Evolutionary conservation across 2,329 filamentous ascomycete species (phyloP).

Genomic region (Colletotrichum magnum): DNA sequence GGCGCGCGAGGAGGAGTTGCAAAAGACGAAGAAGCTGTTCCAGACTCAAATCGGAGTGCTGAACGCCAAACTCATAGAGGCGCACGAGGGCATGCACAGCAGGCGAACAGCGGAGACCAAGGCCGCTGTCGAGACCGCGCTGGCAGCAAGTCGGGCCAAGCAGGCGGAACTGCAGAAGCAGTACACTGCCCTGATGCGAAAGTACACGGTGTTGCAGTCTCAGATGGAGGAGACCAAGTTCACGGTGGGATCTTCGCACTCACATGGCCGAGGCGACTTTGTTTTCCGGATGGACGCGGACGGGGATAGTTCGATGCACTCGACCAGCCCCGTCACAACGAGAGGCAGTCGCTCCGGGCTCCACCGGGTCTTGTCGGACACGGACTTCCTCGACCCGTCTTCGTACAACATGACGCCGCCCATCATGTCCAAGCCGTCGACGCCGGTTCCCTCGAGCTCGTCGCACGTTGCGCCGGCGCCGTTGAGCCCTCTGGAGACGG

Average conservation of each 20-base stretch:
- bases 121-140: slow-evolving; percentile 58
- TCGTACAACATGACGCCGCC: slow-evolving; percentile 60
- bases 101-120: slow-evolving; percentile 48
- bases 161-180: slow-evolving; percentile 69
- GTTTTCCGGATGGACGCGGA: slow-evolving; percentile 42
- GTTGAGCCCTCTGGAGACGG: slow-evolving; percentile 46
- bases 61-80: slow-evolving; percentile 60
- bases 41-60: slow-evolving; percentile 64
- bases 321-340: slow-evolving; percentile 55
- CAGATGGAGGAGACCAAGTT: slow-evolving; percentile 41
- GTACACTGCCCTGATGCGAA: slow-evolving; percentile 63
- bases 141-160: slow-evolving; percentile 67
- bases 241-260: slow-evolving; percentile 37
- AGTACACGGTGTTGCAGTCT: slow-evolving; percentile 67
- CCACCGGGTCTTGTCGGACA: slow-evolving; percentile 60
- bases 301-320: slow-evolving; percentile 41
- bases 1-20: slow-evolving; percentile 63
- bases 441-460: slow-evolving; percentile 47
- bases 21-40: slow-evolving; percentile 59
- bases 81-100: slow-evolving; percentile 47
- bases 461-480: slow-evolving; percentile 56
- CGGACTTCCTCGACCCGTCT: slow-evolving; percentile 58
- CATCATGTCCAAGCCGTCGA: slow-evolving; percentile 52
- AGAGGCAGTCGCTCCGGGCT: slow-evolving; percentile 48
- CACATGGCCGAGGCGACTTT: slow-evolving; percentile 36